Evolutionary conservation across 2,329 filamentous ascomycete species (phyloP), one percentile per base, ranked within the genome.

Genomic region (Hymenoscyphus occultus): DNA sequence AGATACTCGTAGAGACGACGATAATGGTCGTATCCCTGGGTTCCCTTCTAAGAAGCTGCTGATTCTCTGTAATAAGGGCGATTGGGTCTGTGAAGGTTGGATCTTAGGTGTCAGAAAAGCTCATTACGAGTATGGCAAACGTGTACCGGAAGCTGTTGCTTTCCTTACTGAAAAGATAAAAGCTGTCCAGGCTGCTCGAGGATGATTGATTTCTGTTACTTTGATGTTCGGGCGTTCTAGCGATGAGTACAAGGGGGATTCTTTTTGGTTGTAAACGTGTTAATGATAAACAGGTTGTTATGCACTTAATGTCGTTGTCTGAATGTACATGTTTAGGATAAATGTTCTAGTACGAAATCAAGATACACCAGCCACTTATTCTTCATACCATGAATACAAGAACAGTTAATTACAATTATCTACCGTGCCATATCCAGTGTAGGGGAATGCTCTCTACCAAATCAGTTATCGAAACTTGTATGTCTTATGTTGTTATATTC

Each of bases 11-110:
- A 78, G 77, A 67, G 39, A 67, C 28, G 76, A 78, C 68, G 76
- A 78, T 60, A 63, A 65, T 1, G 74, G 73, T 0, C 65, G 67
- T 35, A 72, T 79, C n/a, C 76, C 76, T 9, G 71, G 72, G 13
- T 77, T 75, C 60, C 72, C 71, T 6, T 60, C 68, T 1, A 66
- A 68, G 39, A 71, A 74, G 66, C 69, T 69, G 2, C 66, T 80
- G 71, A 80, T 83, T 56, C 79, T 80, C 54, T 84, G 83, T 67
- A 78, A 80, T 14, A 57, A 69, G 3, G 82, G 81, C 0, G 82
- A 85, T 66, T 73, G 77, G 0, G 81, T 84, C 1, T 85, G 83
- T 63, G 58, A 71, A 6, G 81, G 82, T 9, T 79, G 78, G 0
- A 68, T 79, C 12, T 76, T 78, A 59, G 28, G 28, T 10, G 71